phyloP scores from a whole-genome alignment of 768 basidiomycete genomes.

The Lepiota venenata region DNA sequence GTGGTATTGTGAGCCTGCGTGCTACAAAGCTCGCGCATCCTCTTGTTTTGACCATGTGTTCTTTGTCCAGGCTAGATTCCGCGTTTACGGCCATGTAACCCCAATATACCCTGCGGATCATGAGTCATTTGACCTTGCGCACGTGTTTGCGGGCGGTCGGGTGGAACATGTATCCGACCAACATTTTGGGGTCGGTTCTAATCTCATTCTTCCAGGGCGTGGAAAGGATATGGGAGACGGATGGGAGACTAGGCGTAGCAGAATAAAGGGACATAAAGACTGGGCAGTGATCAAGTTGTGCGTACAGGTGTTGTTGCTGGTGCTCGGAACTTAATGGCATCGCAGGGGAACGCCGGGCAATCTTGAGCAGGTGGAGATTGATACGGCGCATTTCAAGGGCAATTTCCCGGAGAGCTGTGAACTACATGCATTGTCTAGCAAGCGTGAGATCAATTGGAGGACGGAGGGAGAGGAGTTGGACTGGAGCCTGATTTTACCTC shows the following conservation, averaged over 20 bases:
- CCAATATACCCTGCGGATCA: slow-evolving; percentile 55
- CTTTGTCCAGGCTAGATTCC: slow-evolving; percentile 73
- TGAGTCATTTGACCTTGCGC: slow-evolving; percentile 76
- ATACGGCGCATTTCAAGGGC: slow-evolving; percentile 94
- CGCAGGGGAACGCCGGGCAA: slow-evolving; percentile 68
- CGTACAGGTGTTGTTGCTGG: slow-evolving; percentile 23
- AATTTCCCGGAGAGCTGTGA: slow-evolving; percentile 93
- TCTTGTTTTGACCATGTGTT: slow-evolving; percentile 12
- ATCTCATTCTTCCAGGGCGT: slow-evolving; percentile 88
- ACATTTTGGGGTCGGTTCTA: slow-evolving; percentile 90
- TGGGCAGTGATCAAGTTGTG: slow-evolving; percentile 91
- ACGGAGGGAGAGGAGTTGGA: slow-evolving; percentile 32
- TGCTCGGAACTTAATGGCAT: slow-evolving; percentile 3
- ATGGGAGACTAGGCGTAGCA: slow-evolving; percentile 95
- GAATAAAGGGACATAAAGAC: slow-evolving; percentile 77
- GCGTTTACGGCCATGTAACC: slow-evolving; percentile 80
- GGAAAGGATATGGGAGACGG: slow-evolving; percentile 97
- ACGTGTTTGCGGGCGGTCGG: slow-evolving; percentile 85
- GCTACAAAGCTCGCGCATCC: slow-evolving; percentile 3
- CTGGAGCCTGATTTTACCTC: slow-evolving; percentile 76
- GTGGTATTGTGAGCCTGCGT: slow-evolving; percentile 75
- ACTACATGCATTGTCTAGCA: slow-evolving; percentile 54
- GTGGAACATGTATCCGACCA: slow-evolving; percentile 89
- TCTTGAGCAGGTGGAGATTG: slow-evolving; percentile 80
- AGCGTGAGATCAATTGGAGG: slow-evolving; percentile 34